A percentile compares a stretch with the other conserved stretches of the same genome.
Conservation (phyloP, 192 early-diverging fungal genomes). For the Oehlia diaphana region DNA sequence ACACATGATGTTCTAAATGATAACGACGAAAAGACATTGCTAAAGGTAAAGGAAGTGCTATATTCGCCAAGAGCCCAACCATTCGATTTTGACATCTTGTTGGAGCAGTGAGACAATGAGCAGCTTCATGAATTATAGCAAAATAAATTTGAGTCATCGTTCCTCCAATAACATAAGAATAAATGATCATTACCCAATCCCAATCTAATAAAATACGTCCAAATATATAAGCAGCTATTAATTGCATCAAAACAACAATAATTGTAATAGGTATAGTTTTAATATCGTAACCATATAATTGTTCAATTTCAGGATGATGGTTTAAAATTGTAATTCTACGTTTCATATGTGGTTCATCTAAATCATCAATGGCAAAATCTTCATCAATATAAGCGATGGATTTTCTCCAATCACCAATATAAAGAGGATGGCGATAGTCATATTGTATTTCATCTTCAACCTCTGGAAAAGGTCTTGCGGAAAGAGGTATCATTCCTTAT, state of each 20-base stretch:
- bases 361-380: constrained; percentile 78
- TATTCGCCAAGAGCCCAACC: constrained; percentile 82
- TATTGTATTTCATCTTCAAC: constrained; percentile 30
- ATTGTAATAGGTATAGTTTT: constrained; percentile 75
- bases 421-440: constrained; percentile 75
- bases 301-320: constrained; percentile 84
- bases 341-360: constrained; percentile 94
- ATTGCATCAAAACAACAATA: constrained; percentile 64
- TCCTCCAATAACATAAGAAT: constrained; percentile 79
- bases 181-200: constrained; percentile 64
- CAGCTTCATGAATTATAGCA: constrained; percentile 90
- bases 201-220: constrained; percentile 62
- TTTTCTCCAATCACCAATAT: constrained; percentile 80
- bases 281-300: constrained; percentile 82
- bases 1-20: constrained; percentile 97
- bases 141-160: constrained; percentile 79
- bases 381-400: constrained; percentile 73
- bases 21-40: constrained; percentile 81
- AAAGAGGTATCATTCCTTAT: neutral
- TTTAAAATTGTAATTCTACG: constrained; percentile 86
- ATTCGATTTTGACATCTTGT: constrained; percentile 76
- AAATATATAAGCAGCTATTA: constrained; percentile 79
- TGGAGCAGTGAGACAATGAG: constrained; percentile 80
- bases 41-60: constrained; percentile 79
- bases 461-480: neutral